A percentile compares a stretch with the other conserved stretches of the same genome.
Conservation (phyloP, 257 asterid species). For the Nicotiana attenuata region DNA sequence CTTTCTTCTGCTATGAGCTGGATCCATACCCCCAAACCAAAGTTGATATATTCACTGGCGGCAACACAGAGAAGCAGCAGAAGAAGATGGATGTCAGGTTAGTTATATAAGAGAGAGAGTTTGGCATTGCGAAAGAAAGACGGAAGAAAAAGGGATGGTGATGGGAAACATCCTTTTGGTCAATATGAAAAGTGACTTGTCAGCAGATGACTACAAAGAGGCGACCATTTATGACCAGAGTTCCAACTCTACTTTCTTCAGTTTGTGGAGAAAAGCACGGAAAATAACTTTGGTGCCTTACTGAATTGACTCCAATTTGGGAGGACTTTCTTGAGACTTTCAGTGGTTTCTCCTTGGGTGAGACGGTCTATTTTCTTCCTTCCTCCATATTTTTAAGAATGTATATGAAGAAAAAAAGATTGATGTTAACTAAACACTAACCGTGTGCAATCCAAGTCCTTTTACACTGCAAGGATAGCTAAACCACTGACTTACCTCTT, state of each 20-base stretch:
- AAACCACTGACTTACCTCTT: constrained; percentile 61
- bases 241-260: neutral
- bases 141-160: neutral
- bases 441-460: neutral
- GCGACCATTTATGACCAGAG: neutral
- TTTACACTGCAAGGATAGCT: neutral
- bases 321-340: neutral
- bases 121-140: neutral
- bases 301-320: neutral
- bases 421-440: neutral
- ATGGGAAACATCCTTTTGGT: neutral
- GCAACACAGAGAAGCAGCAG: neutral
- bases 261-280: neutral
- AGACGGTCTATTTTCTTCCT: neutral
- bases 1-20: neutral
- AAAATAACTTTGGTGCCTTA: neutral
- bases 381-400: constrained; percentile 13
- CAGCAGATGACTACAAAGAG: neutral
- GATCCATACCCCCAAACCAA: neutral
- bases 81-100: constrained; percentile 2
- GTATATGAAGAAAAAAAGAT: constrained; percentile 5
- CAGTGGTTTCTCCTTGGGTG: neutral
- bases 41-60: constrained; percentile 2
- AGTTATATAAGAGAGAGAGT: neutral
- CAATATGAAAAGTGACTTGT: no score